Evolutionary conservation across 371 early-diverging fungal genomes (phyloP), one percentile per base, ranked within the genome.

Genomic region (Zancudomyces culisetae): DNA sequence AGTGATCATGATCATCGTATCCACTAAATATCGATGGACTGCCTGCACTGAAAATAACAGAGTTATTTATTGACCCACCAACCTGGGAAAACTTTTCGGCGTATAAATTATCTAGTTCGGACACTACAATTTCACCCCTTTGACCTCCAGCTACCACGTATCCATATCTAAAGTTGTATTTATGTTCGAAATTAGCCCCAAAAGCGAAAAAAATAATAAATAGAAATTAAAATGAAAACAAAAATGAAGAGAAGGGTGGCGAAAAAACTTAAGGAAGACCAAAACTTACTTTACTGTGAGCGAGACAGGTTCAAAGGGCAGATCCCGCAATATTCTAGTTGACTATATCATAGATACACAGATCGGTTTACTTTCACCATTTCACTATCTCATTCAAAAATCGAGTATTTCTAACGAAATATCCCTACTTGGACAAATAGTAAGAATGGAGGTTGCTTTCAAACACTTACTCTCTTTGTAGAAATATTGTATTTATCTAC

Each of bases 141-240:
- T 79, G 80, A 1, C 87, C 87, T n/a, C 87, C 87, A 1, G 77
- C 83, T 0, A 77, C 85, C 12, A 87, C 59, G 58, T 72, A 79
- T 22, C 79, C 80, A 28, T 58, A 61, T 22, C 56, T 58, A 30
- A 23, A 47, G 10, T 13, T 10, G 12, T 26, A 1, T 43, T 56
- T 20, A 21, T 26, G 20, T 27, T 20, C 18, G 4, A 10, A 19
- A 2, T 2, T 1, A 3, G 35, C 20, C 10, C 23, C 53, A 55
- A 60, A n/a, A n/a, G 35, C 35, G 15, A 35, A 35, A 35, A 35
- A 35, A 15, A 6, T 10, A 35, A 6, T 35, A 15, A 15, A 35
- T 35, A 10, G 6, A 10, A 15, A 35, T 35, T 6, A 6, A 35
- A 15, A 35, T 35, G 15, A 35, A 10, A 35, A 10, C 35, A 35